A percentile compares a stretch with the other conserved stretches of the same genome.
phyloP scores from a whole-genome alignment of 2,329 filamentous ascomycete species.

The Ramularia collo-cygni region DNA sequence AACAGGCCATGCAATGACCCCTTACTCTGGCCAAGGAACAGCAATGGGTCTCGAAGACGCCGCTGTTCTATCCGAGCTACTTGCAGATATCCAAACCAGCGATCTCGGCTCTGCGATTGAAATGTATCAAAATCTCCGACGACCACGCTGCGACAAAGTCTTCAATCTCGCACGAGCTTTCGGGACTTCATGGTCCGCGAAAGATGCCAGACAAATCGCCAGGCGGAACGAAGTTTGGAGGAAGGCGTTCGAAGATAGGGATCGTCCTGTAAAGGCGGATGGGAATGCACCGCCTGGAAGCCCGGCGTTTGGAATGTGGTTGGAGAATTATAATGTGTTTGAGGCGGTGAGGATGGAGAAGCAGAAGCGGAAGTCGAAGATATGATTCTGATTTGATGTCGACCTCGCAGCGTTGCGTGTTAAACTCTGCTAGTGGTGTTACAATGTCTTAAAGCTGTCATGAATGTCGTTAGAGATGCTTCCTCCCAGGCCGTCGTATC shows the following conservation, averaged over 20 bases:
- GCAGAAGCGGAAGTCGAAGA: no score
- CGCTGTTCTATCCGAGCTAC: constrained; percentile 2
- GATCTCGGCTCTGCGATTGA: background rate
- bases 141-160: constrained; percentile 5
- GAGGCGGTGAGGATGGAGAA: constrained; percentile 3
- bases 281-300: constrained; percentile 1
- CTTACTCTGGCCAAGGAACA: constrained; percentile 9
- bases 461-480: no score
- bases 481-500: no score
- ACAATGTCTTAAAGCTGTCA: no score
- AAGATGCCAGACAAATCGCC: background rate
- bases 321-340: constrained; percentile 9
- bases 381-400: no score
- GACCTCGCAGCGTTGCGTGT: no score
- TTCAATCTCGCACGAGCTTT: constrained; percentile 3
- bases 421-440: no score
- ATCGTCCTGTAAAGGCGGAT: constrained; percentile 1
- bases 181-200: constrained; percentile 3
- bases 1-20: constrained; percentile 5
- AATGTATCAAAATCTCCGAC: constrained; percentile 7
- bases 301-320: constrained; percentile 5
- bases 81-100: background rate
- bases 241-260: constrained; percentile 3
- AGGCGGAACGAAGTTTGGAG: constrained; percentile 5
- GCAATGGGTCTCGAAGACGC: constrained; percentile 11